These are phyloP conservation scores for Aspergillus taichungensis DNA, from an alignment of 495 filamentous ascomycete species.

Conservation along the genomic window DNA sequence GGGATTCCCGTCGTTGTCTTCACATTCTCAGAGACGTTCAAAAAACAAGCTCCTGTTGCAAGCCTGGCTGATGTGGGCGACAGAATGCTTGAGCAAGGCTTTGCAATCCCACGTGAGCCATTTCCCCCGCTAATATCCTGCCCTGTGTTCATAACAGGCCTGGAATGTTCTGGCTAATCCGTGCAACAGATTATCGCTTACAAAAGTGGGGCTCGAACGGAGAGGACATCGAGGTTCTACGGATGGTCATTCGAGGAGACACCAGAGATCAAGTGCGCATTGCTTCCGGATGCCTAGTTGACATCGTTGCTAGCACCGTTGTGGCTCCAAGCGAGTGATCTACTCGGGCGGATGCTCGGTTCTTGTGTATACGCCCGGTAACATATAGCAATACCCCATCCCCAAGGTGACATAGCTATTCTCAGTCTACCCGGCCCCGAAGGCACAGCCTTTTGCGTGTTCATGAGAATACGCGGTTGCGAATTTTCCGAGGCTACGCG, in stretches of 20 bases:
- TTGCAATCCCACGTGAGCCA: slow-evolving; percentile 1
- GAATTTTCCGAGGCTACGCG: too few relatives aligned
- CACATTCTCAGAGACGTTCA: slow-evolving; percentile 53
- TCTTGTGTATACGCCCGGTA: too few relatives aligned
- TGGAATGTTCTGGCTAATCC: neutral
- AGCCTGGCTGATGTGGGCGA: slow-evolving; percentile 56
- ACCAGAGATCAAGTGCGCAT: neutral
- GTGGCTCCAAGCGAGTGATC: too few relatives aligned
- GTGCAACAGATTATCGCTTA: neutral
- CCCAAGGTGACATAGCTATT: too few relatives aligned
- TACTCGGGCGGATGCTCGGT: too few relatives aligned
- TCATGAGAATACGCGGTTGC: too few relatives aligned
- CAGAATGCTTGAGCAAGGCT: neutral
- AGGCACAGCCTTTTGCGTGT: too few relatives aligned
- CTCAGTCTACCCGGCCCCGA: too few relatives aligned
- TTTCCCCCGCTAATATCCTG: neutral
- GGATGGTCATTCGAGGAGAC: slow-evolving; percentile 1
- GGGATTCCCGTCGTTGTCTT: slow-evolving; percentile 68
- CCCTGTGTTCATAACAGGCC: neutral
- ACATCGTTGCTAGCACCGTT: too few relatives aligned
- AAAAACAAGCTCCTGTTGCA: slow-evolving; percentile 49
- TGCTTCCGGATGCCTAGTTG: too few relatives aligned
- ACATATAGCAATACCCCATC: too few relatives aligned
- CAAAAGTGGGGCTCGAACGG: neutral
- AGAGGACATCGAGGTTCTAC: neutral